These are phyloP conservation scores for Penicillium arizonense DNA, from an alignment of 495 filamentous ascomycete genomes.

Conservation along the genomic window DNA sequence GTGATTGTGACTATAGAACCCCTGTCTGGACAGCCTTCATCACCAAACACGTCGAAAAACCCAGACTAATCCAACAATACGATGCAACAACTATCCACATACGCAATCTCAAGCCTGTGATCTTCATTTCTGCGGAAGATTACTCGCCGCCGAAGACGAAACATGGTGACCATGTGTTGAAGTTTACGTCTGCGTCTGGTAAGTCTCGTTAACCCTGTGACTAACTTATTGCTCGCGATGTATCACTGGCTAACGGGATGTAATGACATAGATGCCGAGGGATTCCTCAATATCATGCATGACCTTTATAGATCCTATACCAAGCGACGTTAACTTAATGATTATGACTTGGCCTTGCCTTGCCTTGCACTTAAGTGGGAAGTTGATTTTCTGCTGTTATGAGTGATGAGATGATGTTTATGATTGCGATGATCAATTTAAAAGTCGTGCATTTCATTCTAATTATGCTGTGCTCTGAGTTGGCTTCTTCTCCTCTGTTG, in stretches of 20 bases:
- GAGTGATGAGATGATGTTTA: conserved; percentile 21
- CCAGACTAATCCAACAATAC: conserved; percentile 54
- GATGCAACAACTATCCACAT: conserved; percentile 56
- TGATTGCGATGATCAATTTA: conserved; percentile 18
- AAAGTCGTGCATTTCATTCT: conserved; percentile 6
- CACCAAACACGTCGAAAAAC: conserved; percentile 55
- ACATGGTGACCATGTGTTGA: conserved; percentile 38
- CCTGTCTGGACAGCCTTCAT: conserved; percentile 81
- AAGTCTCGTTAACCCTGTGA: not conserved
- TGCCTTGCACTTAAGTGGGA: no score
- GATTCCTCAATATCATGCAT: conserved; percentile 29
- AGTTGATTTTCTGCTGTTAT: not conserved
- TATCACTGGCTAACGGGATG: not conserved
- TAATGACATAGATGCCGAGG: conserved; percentile 34
- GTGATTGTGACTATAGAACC: conserved; percentile 23
- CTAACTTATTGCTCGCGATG: no score
- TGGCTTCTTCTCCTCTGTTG: no score
- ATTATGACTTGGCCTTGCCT: not conserved
- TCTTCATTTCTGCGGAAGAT: conserved; percentile 54
- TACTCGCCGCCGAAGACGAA: conserved; percentile 45
- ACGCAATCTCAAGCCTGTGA: conserved; percentile 57
- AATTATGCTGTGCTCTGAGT: not conserved
- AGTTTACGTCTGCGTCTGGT: conserved; percentile 37
- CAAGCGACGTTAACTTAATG: not conserved
- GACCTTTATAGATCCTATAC: conserved; percentile 7